Percentiles rank a stretch among this genome's conserved stretches.
Conservation (phyloP, 345 rosid species). For the Linum tenue region DNA sequence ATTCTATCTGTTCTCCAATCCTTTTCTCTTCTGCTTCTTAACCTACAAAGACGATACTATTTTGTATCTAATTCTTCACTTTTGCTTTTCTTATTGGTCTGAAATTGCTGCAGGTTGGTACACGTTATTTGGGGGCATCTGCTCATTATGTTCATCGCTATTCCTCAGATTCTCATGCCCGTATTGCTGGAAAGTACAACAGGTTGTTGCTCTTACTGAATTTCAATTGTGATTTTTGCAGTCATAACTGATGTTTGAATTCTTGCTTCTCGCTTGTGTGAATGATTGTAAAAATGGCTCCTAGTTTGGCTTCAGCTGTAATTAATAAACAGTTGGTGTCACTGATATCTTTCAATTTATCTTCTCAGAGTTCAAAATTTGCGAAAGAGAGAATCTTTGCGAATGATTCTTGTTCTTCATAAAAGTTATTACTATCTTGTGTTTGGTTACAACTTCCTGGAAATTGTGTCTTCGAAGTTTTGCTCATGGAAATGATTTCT, state of each 20-base stretch:
- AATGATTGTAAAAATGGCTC: neutral
- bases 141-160: slow-evolving; percentile 63
- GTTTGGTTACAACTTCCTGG: no score
- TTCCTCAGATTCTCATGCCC: slow-evolving; percentile 80
- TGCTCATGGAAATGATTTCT: neutral
- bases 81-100: slow-evolving; percentile 5
- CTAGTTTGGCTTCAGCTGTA: neutral
- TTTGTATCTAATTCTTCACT: neutral
- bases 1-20: no score
- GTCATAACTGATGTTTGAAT: neutral
- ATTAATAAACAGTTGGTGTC: neutral
- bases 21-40: neutral
- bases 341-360: neutral
- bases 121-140: slow-evolving; percentile 65
- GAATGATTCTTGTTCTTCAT: no score
- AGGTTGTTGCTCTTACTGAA: slow-evolving; percentile 36
- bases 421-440: no score
- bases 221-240: neutral
- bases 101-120: slow-evolving; percentile 45
- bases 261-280: neutral
- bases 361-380: neutral
- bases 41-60: neutral
- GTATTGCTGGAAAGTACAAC: slow-evolving; percentile 64
- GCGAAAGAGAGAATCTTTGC: no score
- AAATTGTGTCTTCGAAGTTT: neutral